These are phyloP conservation scores for Thermomucor indicae-seudaticae DNA, from an alignment of 371 early-diverging fungal species.

Conservation along the genomic window DNA sequence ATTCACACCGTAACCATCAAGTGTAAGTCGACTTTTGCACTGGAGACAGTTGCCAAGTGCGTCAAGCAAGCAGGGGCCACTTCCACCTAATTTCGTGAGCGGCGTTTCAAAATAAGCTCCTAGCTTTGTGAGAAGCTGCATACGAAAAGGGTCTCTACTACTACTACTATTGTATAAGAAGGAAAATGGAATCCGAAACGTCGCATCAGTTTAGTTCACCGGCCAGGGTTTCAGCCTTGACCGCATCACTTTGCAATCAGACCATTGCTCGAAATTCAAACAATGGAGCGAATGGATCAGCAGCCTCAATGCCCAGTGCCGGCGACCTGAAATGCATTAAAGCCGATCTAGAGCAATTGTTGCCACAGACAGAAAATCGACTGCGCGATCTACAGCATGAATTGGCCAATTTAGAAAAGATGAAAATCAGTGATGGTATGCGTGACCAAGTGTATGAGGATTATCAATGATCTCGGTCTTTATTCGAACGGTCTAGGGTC, in stretches of 20 bases:
- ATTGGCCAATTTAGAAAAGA: slow-evolving; percentile 19
- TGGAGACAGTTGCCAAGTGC: no score
- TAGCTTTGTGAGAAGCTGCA: no score
- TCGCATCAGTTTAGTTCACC: slow-evolving; percentile 23
- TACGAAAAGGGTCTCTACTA: no score
- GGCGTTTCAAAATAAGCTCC: no score
- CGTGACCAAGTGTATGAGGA: slow-evolving; percentile 10
- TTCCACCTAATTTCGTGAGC: no score
- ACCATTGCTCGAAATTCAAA: slow-evolving; percentile 9
- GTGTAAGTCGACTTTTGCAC: no score
- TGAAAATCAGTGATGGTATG: slow-evolving; percentile 13
- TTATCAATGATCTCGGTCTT: background rate
- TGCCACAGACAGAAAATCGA: slow-evolving; percentile 29
- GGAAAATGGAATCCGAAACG: slow-evolving; percentile 11
- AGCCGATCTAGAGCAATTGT: slow-evolving; percentile 31
- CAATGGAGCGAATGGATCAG: slow-evolving; percentile 13
- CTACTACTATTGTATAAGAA: no score
- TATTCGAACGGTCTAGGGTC: background rate
- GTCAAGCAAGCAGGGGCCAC: no score
- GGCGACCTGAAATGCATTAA: slow-evolving; percentile 34
- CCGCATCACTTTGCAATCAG: slow-evolving; percentile 25
- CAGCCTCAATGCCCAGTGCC: slow-evolving; percentile 26
- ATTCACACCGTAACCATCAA: no score
- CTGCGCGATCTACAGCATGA: slow-evolving; percentile 24
- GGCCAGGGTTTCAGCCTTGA: slow-evolving; percentile 25